Evolutionary conservation across 2,329 filamentous ascomycete genomes (phyloP), one percentile per base, ranked within the genome.

Genomic region (Phaeosphaeriaceae sp.): DNA sequence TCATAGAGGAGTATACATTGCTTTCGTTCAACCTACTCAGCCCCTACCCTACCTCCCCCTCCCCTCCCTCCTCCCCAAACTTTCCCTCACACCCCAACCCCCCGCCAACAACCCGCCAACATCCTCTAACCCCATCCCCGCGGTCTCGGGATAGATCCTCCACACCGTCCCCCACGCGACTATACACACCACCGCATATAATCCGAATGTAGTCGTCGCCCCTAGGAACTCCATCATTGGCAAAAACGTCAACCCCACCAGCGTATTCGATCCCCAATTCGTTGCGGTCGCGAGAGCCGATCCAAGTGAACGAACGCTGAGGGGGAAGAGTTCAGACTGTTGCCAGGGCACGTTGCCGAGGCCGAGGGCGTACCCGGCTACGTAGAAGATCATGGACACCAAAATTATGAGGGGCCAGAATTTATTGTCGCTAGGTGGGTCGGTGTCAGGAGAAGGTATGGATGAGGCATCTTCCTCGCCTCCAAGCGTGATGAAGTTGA

Each of bases 291-390:
- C 86, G 5, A 92, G 77, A 0, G 89, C 89, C 58, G 89, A 91
- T 26, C 91, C 92, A 1, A 92, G 78, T 4, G 89, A 89, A 50
- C 91, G 88, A 48, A 93, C 91, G 28, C 85, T 84, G 49, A 94
- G 82, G 0, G 93, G 91, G 73, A 97, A 97, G 30, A 97, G 73
- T 80, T 98, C 94, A 67, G 90, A 92, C 80, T 97, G 94, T 84
- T 97, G 94, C 94, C 94, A 98, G 0, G 94, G 94, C 2, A 98
- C 93, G 69, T 93, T 96, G 9, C 94, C 94, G 1, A 98, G 84
- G 2, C 94, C 94, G 1, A 94, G 83, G 1, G 94, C 94, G 74
- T 96, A 98, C 0, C 90, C 85, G 9, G 92, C 90, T 1, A 97
- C 93, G 77, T 96, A 97, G 8, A 93, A 67, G 77, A 93, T 90